These are phyloP conservation scores for Bromus sterilis DNA, from an alignment of 176 grass and related monocot species.

Conservation along the genomic window DNA sequence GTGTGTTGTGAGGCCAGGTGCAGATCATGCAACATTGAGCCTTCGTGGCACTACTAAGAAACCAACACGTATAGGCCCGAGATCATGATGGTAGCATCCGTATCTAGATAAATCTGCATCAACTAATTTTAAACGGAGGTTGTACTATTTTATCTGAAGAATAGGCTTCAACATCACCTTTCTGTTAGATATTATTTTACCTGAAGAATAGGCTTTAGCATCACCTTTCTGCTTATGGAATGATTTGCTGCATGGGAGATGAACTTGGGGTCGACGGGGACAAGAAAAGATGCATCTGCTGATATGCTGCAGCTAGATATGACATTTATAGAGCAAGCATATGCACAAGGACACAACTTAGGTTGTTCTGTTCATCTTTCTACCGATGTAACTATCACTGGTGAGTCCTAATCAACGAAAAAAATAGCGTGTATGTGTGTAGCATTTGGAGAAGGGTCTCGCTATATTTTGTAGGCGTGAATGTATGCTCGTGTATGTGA, in stretches of 20 bases:
- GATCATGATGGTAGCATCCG: neutral
- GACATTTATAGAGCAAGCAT: neutral
- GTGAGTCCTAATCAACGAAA: too few species aligned
- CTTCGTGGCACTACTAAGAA: neutral
- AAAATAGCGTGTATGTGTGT: too few species aligned
- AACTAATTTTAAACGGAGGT: too few species aligned
- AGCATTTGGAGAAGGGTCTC: too few species aligned
- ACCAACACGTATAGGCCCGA: neutral
- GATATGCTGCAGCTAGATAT: constrained; percentile 9
- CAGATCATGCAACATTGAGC: constrained; percentile 9
- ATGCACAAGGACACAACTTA: neutral
- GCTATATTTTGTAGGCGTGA: too few species aligned
- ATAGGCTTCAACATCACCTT: too few species aligned
- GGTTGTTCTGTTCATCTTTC: constrained; percentile 15
- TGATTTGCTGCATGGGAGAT: constrained; percentile 9
- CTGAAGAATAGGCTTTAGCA: constrained; percentile 21
- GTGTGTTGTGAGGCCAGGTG: neutral
- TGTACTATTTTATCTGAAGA: too few species aligned
- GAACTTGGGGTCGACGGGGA: neutral
- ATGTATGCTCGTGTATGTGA: too few species aligned
- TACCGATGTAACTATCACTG: neutral
- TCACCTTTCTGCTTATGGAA: constrained; percentile 22
- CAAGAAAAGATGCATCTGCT: neutral
- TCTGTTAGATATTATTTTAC: constrained; percentile 29
- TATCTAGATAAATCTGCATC: too few species aligned